Evolutionary conservation across 1,284 basidiomycete genomes (phyloP), one percentile per base, ranked within the genome.

Genomic region (Uromyces viciae-fabae): DNA sequence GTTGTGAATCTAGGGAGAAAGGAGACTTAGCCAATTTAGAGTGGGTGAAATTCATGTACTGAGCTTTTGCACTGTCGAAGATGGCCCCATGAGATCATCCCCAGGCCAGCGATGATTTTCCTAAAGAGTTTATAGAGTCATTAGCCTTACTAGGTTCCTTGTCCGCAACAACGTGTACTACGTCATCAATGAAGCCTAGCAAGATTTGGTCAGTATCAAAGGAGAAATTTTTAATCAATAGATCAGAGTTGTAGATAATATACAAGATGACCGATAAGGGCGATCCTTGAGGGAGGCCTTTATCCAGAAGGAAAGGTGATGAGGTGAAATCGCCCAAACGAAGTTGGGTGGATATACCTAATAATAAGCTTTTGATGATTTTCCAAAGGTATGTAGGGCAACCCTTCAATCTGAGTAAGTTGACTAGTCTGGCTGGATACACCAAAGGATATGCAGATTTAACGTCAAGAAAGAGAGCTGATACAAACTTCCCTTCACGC

Each of bases 231-330:
- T 9, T 14, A n/a, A 19, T 38, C 25, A 75, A 36, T 56, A 74
- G 36, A 17, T 25, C 43, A 9, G 72, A 54, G 31, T 74, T 74
- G 72, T 74, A 74, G 36, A 75, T 60, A 25, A 75, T 60, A 36
- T 75, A 75, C 19, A 75, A 33, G 4, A 62, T 60, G 15, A 62
- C 54, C 11, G n/a, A 75, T 5, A 75, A 56, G 25, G 40, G 76
- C 7, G 49, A 78, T 1, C 77, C 77, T 36, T 80, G 77, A 0
- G 68, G 77, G 38, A 69, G 54, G 0, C 77, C 66, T n/a, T 78
- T 28, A 3, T 38, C 40, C 3, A 79, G 40, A 0, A 8, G 0
- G 46, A 81, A 74, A 8, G 31, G 33, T 19, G 38, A 17, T 17
- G 77, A 80, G 42, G 38, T 1, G 42, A 33, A 73, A 22, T 72